phyloP scores from a whole-genome alignment of 2,329 filamentous ascomycete species.

The Aureobasidium sp. region DNA sequence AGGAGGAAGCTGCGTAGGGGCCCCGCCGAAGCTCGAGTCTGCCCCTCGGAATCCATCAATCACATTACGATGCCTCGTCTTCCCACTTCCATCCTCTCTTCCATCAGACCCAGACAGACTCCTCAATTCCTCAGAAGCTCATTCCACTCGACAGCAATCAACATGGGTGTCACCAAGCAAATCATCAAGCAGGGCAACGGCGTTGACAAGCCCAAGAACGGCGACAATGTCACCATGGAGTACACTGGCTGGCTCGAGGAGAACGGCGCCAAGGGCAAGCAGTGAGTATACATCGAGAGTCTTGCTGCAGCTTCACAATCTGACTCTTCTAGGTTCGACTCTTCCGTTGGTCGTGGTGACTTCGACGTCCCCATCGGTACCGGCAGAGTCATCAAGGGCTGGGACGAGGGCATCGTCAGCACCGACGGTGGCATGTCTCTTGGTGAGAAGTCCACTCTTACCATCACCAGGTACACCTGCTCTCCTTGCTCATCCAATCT shows the following conservation, averaged over 20 bases:
- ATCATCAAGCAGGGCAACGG: constrained; percentile 55
- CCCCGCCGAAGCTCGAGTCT: constrained; percentile 7
- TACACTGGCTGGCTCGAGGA: constrained; percentile 88
- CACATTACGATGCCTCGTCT: constrained; percentile 13
- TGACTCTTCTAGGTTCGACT: constrained; percentile 66
- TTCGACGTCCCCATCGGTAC: constrained; percentile 74
- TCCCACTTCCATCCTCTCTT: constrained; percentile 10
- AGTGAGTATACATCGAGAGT: constrained; percentile 50
- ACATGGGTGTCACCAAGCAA: constrained; percentile 60
- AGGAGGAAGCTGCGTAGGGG: background rate
- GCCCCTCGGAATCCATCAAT: constrained; percentile 4
- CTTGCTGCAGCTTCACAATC: background rate
- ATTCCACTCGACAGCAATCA: constrained; percentile 12
- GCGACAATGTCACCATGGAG: constrained; percentile 76
- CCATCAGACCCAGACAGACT: constrained; percentile 13
- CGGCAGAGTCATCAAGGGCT: constrained; percentile 73
- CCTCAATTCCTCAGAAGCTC: constrained; percentile 12
- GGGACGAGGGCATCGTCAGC: constrained; percentile 61
- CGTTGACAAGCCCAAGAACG: constrained; percentile 52
- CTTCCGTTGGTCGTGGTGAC: constrained; percentile 68
- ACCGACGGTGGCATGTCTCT: constrained; percentile 63
- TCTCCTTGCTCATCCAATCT: background rate
- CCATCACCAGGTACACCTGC: constrained; percentile 63
- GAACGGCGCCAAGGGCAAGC: constrained; percentile 55
- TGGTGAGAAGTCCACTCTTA: constrained; percentile 81